Evolutionary conservation across 148 eudicot genomes (phyloP), one percentile per base, ranked within the genome.

Genomic region (Polygonum aviculare): DNA sequence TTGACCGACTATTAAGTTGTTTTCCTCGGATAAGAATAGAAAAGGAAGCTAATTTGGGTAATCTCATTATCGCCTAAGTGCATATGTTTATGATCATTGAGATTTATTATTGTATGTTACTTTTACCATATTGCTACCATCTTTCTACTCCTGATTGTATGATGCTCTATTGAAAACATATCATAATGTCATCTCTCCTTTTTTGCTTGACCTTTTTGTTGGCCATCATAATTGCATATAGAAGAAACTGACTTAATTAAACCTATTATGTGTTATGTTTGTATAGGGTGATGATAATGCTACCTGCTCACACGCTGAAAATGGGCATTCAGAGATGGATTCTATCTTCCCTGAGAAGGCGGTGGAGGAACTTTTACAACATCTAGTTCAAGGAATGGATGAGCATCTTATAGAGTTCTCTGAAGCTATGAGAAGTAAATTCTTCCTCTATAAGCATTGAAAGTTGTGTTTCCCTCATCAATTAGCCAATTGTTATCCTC

Each of bases 371-470:
- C 76, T 90, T 75, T 72, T 83, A 77, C 85, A 86, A 67, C 90
- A 85, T 72, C 80, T 77, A 78, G 72, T 85, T 77, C 83, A 82
- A 45, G 94, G 91, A 81, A 83, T 82, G 57, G 94, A 90, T 65
- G 88, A 85, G 73, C 76, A 90, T 81, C 87, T 88, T 19, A 51
- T 88, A 57, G 94, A 90, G 82, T 90, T 88, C 79, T 86, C 91
- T 22, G n/a, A 88, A 84, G 90, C 98, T 78, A 78, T 96, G 89
- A 88, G 94, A 89, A 90, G 97, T 95, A 87, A 75, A 84, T 52
- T 73, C 15, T 33, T 36, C 9, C n/a, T 41, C n/a, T 65, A 12
- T 59, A 7, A 55, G 22, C n/a, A 19, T 35, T 35, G 15, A 44
- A 5, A 59, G 19, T 35, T 33, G 14, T 40, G 38, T 55, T 69